Conservation (phyloP, 306 rosid species). For the Luffa acutangula region DNA sequence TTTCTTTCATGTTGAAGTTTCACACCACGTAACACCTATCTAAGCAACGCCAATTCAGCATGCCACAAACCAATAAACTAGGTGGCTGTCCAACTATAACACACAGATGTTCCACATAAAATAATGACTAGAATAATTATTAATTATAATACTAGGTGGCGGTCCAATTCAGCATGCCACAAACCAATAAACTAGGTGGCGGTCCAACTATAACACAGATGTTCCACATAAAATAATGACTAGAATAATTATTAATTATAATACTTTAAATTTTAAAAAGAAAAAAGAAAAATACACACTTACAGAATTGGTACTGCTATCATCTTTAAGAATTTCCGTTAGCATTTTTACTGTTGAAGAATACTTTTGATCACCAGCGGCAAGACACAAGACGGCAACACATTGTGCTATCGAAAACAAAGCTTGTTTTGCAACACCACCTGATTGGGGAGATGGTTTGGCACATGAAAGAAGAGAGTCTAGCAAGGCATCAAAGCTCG, state of each 20-base stretch:
- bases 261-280: not conserved
- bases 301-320: constrained; percentile 74
- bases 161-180: not conserved
- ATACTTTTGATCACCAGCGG: constrained; percentile 86
- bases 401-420: constrained; percentile 92
- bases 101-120: not conserved
- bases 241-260: not conserved
- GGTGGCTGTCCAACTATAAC: not conserved
- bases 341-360: constrained; percentile 91
- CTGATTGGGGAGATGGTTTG: constrained; percentile 87
- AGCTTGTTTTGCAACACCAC: constrained; percentile 98
- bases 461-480: constrained; percentile 89
- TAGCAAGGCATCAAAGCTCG: constrained; percentile 82
- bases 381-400: constrained; percentile 95
- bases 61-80: not conserved
- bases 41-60: not conserved
- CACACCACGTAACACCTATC: not conserved
- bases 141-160: too few relatives aligned
- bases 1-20: not conserved
- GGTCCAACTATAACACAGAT: not conserved
- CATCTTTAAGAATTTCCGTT: constrained; percentile 76
- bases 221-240: not conserved
- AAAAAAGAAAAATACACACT: constrained; percentile 2
- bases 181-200: not conserved
- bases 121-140: not conserved